A percentile compares a stretch with the other conserved stretches of the same genome.
These are phyloP conservation scores for Fraxinus anomala DNA, from an alignment of 257 asterid genomes.

Conservation along the genomic window DNA sequence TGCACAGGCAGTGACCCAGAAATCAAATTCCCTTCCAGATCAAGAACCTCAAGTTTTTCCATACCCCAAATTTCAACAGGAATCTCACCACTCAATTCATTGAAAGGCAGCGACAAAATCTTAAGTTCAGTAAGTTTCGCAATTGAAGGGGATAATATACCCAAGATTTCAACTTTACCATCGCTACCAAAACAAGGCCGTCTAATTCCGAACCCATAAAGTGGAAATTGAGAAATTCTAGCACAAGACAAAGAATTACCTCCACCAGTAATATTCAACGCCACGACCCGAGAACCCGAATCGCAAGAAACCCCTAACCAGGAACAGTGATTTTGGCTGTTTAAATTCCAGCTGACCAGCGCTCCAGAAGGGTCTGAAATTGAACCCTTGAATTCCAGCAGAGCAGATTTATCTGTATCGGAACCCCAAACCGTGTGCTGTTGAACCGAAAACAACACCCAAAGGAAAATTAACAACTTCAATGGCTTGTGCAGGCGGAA, in stretches of 20 bases:
- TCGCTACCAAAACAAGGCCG: slow-evolving; percentile 52
- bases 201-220: slow-evolving; percentile 78
- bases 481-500: slow-evolving; percentile 46
- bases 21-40: slow-evolving; percentile 82
- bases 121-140: slow-evolving; percentile 62
- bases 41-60: slow-evolving; percentile 91
- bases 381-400: slow-evolving; percentile 71
- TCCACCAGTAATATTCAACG: slow-evolving; percentile 75
- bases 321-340: slow-evolving; percentile 55
- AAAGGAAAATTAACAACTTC: slow-evolving; percentile 58
- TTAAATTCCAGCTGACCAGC: slow-evolving; percentile 64
- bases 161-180: slow-evolving; percentile 45
- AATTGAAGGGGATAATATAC: slow-evolving; percentile 52
- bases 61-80: slow-evolving; percentile 71
- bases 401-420: slow-evolving; percentile 81
- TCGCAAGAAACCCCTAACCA: slow-evolving; percentile 84
- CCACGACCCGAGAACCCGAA: slow-evolving; percentile 63
- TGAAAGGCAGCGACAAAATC: slow-evolving; percentile 75
- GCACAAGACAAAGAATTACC: slow-evolving; percentile 73
- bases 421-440: slow-evolving; percentile 41
- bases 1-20: slow-evolving; percentile 56
- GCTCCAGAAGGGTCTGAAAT: slow-evolving; percentile 66
- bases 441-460: slow-evolving; percentile 47
- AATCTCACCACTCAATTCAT: slow-evolving; percentile 73
- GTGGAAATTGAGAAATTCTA: slow-evolving; percentile 72